phyloP scores from a whole-genome alignment of 2,329 filamentous ascomycete genomes.

The Epichloe uncinata region DNA sequence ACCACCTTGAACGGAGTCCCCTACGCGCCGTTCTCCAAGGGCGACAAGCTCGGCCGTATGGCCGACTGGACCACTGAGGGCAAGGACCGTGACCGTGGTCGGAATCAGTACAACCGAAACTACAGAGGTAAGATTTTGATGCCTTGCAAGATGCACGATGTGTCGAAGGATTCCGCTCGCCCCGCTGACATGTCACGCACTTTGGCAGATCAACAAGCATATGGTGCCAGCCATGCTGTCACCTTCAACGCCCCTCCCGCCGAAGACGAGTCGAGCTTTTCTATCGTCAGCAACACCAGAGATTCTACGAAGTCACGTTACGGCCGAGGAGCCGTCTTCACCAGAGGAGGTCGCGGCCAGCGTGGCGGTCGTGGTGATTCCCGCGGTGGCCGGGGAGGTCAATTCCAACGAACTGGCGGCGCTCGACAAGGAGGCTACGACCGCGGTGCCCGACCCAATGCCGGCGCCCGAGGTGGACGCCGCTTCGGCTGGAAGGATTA shows the following conservation, averaged over 20 bases:
- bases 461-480: slow-evolving; percentile 59
- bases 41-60: slow-evolving; percentile 97
- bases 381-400: slow-evolving; percentile 44
- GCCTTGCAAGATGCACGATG: too few species aligned
- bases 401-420: slow-evolving; percentile 60
- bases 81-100: slow-evolving; percentile 67
- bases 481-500: slow-evolving; percentile 98
- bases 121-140: slow-evolving; percentile 57
- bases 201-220: slow-evolving; percentile 77
- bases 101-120: slow-evolving; percentile 84
- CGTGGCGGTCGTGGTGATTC: slow-evolving; percentile 50
- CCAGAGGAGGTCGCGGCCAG: slow-evolving; percentile 65
- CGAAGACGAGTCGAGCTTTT: slow-evolving; percentile 96
- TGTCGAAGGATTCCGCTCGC: neutral
- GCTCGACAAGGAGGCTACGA: slow-evolving; percentile 61
- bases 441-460: slow-evolving; percentile 54
- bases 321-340: slow-evolving; percentile 79
- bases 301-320: slow-evolving; percentile 79
- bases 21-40: slow-evolving; percentile 96
- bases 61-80: slow-evolving; percentile 92
- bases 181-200: neutral
- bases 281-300: slow-evolving; percentile 89
- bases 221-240: slow-evolving; percentile 76
- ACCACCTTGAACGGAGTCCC: slow-evolving; percentile 90
- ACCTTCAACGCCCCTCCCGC: slow-evolving; percentile 82